Evolutionary conservation across 495 filamentous ascomycete species (phyloP), one percentile per base, ranked within the genome.

Genomic region (Podospora bellae-mahoneyi): DNA sequence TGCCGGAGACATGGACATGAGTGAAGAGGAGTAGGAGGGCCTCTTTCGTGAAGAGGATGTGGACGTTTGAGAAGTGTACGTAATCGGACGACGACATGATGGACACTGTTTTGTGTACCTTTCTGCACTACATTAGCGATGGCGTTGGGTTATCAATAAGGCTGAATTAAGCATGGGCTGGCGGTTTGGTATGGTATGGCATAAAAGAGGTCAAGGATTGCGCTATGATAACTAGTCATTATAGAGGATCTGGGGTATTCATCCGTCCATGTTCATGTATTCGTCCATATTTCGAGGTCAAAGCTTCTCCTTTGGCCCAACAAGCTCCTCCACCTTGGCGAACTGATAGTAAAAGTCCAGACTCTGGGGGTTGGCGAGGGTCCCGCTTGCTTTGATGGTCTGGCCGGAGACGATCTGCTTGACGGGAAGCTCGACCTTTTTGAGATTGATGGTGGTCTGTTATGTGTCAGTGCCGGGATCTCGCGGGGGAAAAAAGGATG

Each of bases 381-480:
- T 94, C 13, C 90, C 90, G 64, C 87, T 90, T 0, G 91, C 86
- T 79, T 90, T 91, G 76, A 95, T 86, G 66, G 79, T 84, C 68
- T 87, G 86, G 0, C 92, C 92, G 0, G 86, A 91, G 1, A 95
- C 88, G 65, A 94, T 93, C 78, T 92, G 90, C 81, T 93, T 95
- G 27, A 95, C 89, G 2, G 92, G 91, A 10, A 95, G 74, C 73
- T 95, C 92, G 23, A 95, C 91, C 76, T 95, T 95, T 75, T 94
- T 95, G 20, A 90, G 75, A 76, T 94, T 95, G 65, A 95, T 87
- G 5, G 92, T 94, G 1, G 87, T 90, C 89, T 92, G 70, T 16
- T 3, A 60, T 6, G 64, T 13, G 32, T 48, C 39, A 48, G 39
- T 48, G 2, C 13, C 2, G 39, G 39, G 39, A 32, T 48, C 13